Percentiles rank a stretch among this genome's conserved stretches.
phyloP scores from a whole-genome alignment of 805 yeast genomes.

The Ogataea minuta region DNA sequence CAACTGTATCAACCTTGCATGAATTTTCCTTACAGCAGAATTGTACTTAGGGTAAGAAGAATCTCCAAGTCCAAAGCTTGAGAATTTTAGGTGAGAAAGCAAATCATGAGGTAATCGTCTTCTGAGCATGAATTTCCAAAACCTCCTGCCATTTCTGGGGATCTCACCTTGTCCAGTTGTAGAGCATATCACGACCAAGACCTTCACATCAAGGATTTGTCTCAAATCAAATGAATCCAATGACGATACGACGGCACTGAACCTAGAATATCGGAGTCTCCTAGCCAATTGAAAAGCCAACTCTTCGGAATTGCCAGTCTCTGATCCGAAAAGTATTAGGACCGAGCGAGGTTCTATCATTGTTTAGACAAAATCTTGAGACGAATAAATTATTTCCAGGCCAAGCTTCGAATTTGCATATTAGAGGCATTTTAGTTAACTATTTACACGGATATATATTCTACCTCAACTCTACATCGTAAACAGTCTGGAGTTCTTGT shows the following conservation, averaged over 20 bases:
- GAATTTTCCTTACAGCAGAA: conserved; percentile 82
- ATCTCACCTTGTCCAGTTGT: conserved; percentile 96
- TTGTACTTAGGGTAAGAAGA: conserved; percentile 87
- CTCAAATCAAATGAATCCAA: conserved; percentile 62
- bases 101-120: conserved; percentile 60
- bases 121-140: conserved; percentile 73
- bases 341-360: conserved; percentile 29
- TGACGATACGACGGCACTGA: conserved; percentile 46
- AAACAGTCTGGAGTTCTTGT: conserved; percentile 47
- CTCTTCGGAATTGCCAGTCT: conserved; percentile 89
- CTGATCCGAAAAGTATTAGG: conserved; percentile 82
- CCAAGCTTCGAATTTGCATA: too few species aligned
- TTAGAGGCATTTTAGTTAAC: not conserved
- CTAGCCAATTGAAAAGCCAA: conserved; percentile 65
- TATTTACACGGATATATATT: not conserved
- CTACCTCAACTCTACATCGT: conserved; percentile 53
- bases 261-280: conserved; percentile 52
- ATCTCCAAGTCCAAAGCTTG: conserved; percentile 91
- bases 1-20: conserved; percentile 71
- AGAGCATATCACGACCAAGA: conserved; percentile 64
- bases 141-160: conserved; percentile 70
- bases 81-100: conserved; percentile 57
- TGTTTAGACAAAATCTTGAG: not conserved
- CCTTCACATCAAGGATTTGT: conserved; percentile 47
- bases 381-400: not conserved